A percentile compares a stretch with the other conserved stretches of the same genome.
Evolutionary conservation across 441 rosid species (phyloP).

Genomic region (Macaranga tanarius): DNA sequence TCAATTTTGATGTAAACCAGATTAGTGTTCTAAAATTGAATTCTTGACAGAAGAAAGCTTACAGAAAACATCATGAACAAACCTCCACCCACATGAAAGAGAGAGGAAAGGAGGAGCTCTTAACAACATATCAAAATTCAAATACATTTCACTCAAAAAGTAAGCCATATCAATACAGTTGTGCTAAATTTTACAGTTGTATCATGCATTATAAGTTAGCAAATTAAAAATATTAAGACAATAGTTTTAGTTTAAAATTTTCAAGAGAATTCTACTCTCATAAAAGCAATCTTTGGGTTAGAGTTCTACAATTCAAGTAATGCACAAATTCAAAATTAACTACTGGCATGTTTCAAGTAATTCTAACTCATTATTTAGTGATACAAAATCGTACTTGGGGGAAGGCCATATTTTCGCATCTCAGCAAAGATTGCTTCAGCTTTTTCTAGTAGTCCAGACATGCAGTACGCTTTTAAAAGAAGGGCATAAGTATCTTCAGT

Average conservation of each 20-base stretch:
- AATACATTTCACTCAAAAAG: too few species aligned
- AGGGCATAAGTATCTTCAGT: slow-evolving; percentile 89
- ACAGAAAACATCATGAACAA: too few species aligned
- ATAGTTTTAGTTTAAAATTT: neutral
- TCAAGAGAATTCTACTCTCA: neutral
- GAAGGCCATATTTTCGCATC: slow-evolving; percentile 69
- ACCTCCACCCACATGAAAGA: too few species aligned
- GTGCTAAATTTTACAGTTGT: too few species aligned
- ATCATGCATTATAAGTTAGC: neutral
- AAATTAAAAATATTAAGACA: neutral
- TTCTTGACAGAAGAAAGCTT: too few species aligned
- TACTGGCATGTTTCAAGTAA: neutral
- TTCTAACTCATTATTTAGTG: neutral
- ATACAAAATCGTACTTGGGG: slow-evolving; percentile 58
- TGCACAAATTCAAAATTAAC: neutral
- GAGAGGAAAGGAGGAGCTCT: too few species aligned
- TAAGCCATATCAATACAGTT: too few species aligned
- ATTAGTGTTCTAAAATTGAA: neutral
- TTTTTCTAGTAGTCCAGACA: slow-evolving; percentile 51
- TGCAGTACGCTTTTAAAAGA: slow-evolving; percentile 80
- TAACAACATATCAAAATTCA: too few species aligned
- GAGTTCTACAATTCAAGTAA: neutral
- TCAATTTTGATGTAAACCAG: neutral
- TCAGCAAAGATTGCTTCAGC: slow-evolving; percentile 77
- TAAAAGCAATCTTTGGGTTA: neutral